These are phyloP conservation scores for Nemophila menziesii DNA, from an alignment of 257 asterid species.

Conservation along the genomic window DNA sequence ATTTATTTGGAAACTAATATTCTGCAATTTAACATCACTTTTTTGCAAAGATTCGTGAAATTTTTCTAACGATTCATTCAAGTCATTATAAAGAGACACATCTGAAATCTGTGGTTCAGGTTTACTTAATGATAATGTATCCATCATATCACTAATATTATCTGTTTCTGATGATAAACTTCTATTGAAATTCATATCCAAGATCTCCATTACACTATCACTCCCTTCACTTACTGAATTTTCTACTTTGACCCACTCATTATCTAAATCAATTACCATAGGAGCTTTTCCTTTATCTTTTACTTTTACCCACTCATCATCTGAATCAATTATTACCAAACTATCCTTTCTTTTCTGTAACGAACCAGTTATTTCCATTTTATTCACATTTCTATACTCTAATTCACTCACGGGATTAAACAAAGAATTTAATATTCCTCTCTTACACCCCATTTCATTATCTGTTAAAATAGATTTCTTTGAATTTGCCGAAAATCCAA, in stretches of 20 bases:
- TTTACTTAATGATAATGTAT: conserved; percentile 15
- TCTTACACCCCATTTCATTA: conserved; percentile 5
- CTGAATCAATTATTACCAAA: conserved; percentile 39
- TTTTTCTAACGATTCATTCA: conserved; percentile 14
- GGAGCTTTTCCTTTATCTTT: conserved; percentile 7
- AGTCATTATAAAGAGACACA: conserved; percentile 21
- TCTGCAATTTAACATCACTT: conserved; percentile 19
- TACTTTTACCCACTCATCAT: conserved; percentile 12
- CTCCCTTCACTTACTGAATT: conserved; percentile 14
- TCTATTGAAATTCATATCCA: conserved; percentile 14
- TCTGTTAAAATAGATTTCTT: conserved; percentile 9
- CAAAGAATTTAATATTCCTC: neutral
- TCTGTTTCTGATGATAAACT: conserved; percentile 29
- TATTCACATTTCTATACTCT: neutral
- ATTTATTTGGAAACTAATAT: conserved; percentile 25
- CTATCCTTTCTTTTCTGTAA: conserved; percentile 22
- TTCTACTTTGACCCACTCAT: conserved; percentile 10
- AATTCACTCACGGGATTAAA: neutral
- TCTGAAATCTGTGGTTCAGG: conserved; percentile 12
- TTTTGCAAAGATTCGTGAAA: conserved; percentile 7
- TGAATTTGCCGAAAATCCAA: conserved; percentile 8
- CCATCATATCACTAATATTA: conserved; percentile 21
- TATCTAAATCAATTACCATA: conserved; percentile 35
- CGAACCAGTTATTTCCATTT: conserved; percentile 12
- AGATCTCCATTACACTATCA: conserved; percentile 15